Conservation (phyloP, 805 yeast genomes). For the Candida caryicola region DNA sequence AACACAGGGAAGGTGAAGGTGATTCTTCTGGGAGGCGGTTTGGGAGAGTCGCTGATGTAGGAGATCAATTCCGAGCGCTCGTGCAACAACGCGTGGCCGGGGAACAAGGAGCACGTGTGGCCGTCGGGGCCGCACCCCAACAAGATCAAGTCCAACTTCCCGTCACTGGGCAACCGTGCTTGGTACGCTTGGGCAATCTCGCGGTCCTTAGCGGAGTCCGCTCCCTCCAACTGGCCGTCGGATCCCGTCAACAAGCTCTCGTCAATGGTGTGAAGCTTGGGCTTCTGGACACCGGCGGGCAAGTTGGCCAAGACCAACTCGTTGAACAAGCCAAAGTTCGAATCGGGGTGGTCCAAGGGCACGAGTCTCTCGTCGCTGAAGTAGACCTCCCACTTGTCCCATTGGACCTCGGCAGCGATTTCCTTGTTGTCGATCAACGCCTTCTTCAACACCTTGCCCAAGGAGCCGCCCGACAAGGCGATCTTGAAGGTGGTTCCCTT, state of each 20-base stretch:
- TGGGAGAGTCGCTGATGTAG: constrained; percentile 77
- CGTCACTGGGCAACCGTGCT: constrained; percentile 47
- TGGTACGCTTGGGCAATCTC: constrained; percentile 65
- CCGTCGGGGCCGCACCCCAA: constrained; percentile 97
- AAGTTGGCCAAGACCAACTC: constrained; percentile 54
- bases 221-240: constrained; percentile 42
- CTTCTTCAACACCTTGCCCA: constrained; percentile 66
- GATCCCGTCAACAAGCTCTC: constrained; percentile 55
- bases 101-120: constrained; percentile 91
- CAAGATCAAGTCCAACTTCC: constrained; percentile 60
- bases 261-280: constrained; percentile 65
- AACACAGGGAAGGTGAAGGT: constrained; percentile 82
- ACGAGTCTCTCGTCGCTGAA: constrained; percentile 92
- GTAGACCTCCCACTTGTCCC: constrained; percentile 77
- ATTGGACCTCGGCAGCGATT: constrained; percentile 46
- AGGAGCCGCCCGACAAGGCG: constrained; percentile 90
- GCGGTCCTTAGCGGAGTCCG: constrained; percentile 44
- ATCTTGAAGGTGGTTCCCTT: constrained; percentile 52
- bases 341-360: constrained; percentile 75
- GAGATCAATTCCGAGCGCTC: constrained; percentile 56
- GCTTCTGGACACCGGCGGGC: constrained; percentile 41
- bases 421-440: constrained; percentile 62
- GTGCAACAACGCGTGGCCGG: constrained; percentile 67
- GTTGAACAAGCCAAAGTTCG: constrained; percentile 81
- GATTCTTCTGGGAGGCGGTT: constrained; percentile 91